Conservation (phyloP, 176 grass and related monocot species). For the Zea mays region DNA sequence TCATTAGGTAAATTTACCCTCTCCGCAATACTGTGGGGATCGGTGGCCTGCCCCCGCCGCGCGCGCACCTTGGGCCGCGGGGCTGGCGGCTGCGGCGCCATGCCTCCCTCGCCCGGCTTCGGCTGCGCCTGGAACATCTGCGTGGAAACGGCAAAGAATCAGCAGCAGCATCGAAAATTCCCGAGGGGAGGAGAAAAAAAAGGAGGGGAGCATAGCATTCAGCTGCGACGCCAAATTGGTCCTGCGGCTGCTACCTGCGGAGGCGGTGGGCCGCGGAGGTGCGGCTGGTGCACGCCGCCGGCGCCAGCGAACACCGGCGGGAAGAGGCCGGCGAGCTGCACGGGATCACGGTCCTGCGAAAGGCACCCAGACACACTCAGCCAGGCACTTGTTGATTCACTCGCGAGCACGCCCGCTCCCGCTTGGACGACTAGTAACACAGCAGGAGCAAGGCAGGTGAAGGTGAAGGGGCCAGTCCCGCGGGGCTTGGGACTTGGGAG, state of each 20-base stretch:
- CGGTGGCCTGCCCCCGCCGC: slow-evolving; percentile 76
- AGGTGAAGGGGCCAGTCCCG: too few relatives aligned
- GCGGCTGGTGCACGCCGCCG: slow-evolving; percentile 55
- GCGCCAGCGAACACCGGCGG: slow-evolving; percentile 53
- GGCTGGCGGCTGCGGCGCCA: slow-evolving; percentile 56
- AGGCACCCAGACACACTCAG: not conserved
- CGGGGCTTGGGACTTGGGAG: not conserved
- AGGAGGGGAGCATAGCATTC: not conserved
- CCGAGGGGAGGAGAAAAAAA: not conserved
- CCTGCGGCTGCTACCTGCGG: slow-evolving; percentile 46
- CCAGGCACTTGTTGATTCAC: not conserved
- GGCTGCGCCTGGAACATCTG: slow-evolving; percentile 69
- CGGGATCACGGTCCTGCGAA: slow-evolving; percentile 71
- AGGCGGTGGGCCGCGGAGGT: slow-evolving; percentile 56
- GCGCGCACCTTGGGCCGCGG: slow-evolving; percentile 83
- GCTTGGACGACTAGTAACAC: not conserved
- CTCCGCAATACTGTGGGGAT: slow-evolving; percentile 91
- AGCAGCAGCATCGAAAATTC: not conserved
- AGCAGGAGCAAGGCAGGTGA: not conserved
- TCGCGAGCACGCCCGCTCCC: not conserved
- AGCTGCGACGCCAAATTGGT: not conserved
- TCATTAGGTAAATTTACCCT: slow-evolving; percentile 49
- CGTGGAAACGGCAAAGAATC: not conserved
- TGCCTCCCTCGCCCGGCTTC: slow-evolving; percentile 53
- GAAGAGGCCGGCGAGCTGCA: slow-evolving; percentile 67